These are phyloP conservation scores for Zoysia japonica DNA, from an alignment of 176 grass and related monocot genomes.

Conservation along the genomic window DNA sequence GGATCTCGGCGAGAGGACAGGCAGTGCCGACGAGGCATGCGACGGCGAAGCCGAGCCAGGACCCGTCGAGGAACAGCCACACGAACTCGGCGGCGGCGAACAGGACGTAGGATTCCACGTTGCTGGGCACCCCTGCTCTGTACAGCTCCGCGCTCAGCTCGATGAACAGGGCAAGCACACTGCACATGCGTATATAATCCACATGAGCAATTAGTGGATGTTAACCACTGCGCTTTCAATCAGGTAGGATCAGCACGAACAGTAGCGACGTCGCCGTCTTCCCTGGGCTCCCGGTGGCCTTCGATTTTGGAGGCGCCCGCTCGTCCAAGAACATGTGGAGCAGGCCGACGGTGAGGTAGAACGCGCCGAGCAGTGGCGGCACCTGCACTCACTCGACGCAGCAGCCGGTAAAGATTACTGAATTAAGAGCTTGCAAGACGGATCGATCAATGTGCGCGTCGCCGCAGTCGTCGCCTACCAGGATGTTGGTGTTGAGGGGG, in stretches of 20 bases:
- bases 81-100: constrained; percentile 70
- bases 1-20: constrained; percentile 82
- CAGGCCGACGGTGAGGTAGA: constrained; percentile 74
- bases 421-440: not conserved
- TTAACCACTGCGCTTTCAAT: not conserved
- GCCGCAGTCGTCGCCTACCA: constrained; percentile 35
- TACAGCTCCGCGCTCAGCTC: constrained; percentile 90
- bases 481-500: constrained; percentile 71
- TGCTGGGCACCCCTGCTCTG: constrained; percentile 61
- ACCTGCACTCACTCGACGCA: constrained; percentile 43
- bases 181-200: constrained; percentile 20
- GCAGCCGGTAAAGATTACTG: too few relatives aligned
- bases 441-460: not conserved
- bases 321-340: constrained; percentile 71
- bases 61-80: constrained; percentile 79
- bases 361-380: constrained; percentile 76
- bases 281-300: constrained; percentile 50
- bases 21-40: constrained; percentile 74
- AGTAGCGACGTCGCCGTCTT: constrained; percentile 62
- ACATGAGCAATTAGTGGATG: not conserved
- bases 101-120: constrained; percentile 59
- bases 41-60: constrained; percentile 82
- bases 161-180: constrained; percentile 72
- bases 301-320: constrained; percentile 39
- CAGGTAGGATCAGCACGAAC: not conserved